Percentiles rank a stretch among this genome's conserved stretches.
Conservation (phyloP, 108 stramenopile species). For the Skeletonema marinoi region DNA sequence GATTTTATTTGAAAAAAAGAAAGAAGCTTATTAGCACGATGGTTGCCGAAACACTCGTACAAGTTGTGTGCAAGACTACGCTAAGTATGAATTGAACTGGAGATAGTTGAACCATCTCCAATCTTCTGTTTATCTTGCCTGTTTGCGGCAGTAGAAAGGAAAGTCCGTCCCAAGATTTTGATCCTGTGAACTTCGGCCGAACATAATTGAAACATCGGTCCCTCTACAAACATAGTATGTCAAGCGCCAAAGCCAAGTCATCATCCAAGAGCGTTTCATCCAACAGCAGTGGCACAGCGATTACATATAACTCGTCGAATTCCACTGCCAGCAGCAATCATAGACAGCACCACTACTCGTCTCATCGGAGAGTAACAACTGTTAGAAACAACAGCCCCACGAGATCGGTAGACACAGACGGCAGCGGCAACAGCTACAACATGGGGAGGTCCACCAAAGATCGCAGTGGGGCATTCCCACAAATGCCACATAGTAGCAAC, state of each 20-base stretch:
- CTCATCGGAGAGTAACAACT: background rate
- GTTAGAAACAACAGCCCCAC: background rate
- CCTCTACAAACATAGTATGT: background rate
- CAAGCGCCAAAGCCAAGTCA: background rate
- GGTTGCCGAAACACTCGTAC: background rate
- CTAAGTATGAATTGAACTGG: background rate
- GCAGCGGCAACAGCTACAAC: background rate
- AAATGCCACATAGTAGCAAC: background rate
- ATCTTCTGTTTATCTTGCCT: background rate
- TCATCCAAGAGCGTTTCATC: constrained; percentile 10
- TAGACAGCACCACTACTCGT: background rate
- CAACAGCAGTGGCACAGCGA: constrained; percentile 1
- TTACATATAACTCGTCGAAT: background rate
- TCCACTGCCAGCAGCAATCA: background rate
- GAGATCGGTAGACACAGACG: background rate
- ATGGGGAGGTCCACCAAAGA: constrained; percentile 4
- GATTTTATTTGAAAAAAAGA: background rate
- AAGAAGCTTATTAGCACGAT: no score
- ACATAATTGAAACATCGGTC: background rate
- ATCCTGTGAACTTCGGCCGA: background rate
- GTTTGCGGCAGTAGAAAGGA: background rate
- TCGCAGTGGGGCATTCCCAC: constrained; percentile 30
- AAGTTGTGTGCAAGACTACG: background rate
- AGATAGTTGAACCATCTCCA: background rate
- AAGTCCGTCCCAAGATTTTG: background rate